Conservation (phyloP, 768 basidiomycete species). For the Lepiota venenata region DNA sequence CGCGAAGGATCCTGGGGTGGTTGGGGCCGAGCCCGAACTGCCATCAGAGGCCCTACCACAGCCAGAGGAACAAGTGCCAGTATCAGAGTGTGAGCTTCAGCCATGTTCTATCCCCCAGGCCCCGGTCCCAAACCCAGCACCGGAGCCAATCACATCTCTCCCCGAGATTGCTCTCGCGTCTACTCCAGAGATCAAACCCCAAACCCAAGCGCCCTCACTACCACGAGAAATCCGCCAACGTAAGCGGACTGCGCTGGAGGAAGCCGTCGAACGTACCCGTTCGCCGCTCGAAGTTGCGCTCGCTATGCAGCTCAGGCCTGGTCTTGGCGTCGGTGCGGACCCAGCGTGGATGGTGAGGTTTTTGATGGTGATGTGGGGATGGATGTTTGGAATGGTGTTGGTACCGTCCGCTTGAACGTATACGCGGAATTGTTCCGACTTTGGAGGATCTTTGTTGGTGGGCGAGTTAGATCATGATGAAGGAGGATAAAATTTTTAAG, state of each 20-base stretch:
- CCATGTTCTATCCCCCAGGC: background rate
- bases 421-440: background rate
- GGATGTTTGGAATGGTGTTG: conserved; percentile 58
- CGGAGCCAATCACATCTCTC: conserved; percentile 19
- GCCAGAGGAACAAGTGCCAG: background rate
- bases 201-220: conserved; percentile 9
- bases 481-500: background rate
- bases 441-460: background rate
- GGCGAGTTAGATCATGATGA: background rate
- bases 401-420: background rate
- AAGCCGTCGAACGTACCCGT: conserved; percentile 17
- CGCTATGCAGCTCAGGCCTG: conserved; percentile 75
- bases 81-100: background rate
- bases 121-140: background rate
- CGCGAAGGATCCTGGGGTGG: background rate
- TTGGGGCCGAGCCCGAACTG: background rate
- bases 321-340: conserved; percentile 66
- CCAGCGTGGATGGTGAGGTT: conserved; percentile 79
- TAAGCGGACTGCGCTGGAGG: conserved; percentile 6
- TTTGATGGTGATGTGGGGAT: conserved; percentile 77
- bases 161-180: conserved; percentile 27
- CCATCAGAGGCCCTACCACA: background rate
- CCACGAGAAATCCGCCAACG: conserved; percentile 8
- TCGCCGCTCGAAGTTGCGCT: conserved; percentile 65
- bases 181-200: conserved; percentile 2